A percentile compares a stretch with the other conserved stretches of the same genome.
These are phyloP conservation scores for Platanthera zijinensis DNA, from an alignment of 106 monocot species.

Conservation along the genomic window DNA sequence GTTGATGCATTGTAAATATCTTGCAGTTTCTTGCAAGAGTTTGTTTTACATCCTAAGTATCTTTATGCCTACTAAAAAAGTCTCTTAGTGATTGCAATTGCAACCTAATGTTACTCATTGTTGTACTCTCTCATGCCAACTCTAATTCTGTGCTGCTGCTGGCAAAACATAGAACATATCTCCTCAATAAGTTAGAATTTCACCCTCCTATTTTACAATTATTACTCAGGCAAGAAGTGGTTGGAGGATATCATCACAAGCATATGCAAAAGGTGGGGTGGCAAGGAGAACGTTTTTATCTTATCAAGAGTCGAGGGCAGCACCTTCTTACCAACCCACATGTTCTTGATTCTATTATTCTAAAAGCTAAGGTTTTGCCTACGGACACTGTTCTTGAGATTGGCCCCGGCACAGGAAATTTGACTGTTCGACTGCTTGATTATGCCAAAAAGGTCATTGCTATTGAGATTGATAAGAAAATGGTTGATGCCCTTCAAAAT, in stretches of 20 bases:
- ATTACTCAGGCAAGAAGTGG: conserved; percentile 7
- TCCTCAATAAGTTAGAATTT: neutral
- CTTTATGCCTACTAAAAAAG: neutral
- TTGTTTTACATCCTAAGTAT: neutral
- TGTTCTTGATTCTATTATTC: conserved; percentile 40
- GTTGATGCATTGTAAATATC: neutral
- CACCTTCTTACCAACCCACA: conserved; percentile 51
- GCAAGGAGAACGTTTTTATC: conserved; percentile 20
- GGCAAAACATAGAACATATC: neutral
- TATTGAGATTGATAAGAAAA: conserved; percentile 69
- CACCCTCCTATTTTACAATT: neutral
- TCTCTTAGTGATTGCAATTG: neutral
- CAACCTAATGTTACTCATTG: neutral
- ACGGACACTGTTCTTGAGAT: conserved; percentile 60
- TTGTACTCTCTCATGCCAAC: neutral
- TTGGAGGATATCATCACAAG: neutral
- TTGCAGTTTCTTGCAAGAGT: neutral
- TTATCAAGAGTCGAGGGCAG: conserved; percentile 42
- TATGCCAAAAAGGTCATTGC: conserved; percentile 47
- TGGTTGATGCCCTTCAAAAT: conserved; percentile 56
- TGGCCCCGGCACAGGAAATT: conserved; percentile 73
- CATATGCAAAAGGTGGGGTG: neutral
- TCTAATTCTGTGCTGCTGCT: neutral
- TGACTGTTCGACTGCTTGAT: conserved; percentile 59
- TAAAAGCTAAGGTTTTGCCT: conserved; percentile 19